Evolutionary conservation across 441 rosid genomes (phyloP), one percentile per base, ranked within the genome.

Genomic region (Capsella rubella): DNA sequence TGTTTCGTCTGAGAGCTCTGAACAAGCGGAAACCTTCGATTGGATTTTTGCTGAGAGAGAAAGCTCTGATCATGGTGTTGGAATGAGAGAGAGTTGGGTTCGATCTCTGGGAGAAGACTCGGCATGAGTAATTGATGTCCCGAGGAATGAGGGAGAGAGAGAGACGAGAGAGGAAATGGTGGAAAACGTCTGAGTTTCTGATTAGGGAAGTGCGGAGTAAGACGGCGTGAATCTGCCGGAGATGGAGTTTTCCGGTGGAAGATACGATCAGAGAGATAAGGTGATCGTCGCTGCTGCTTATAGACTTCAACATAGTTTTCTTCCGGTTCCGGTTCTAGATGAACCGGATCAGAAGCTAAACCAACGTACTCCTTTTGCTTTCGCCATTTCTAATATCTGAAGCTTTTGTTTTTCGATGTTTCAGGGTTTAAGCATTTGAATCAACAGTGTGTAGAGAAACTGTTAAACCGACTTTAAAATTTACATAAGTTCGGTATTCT

Each of bases 51-150:
- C 86, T 81, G 54, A 73, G 2, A 8, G 93, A 80, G 78, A 82
- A 89, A 34, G 90, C 96, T 82, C 85, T 85, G 52, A 93, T 88
- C 85, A 93, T 76, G 32, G 90, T 62, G 75, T 88, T 90, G 83
- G 77, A 88, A n/a, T 79, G 90, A 27, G 84, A 85, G 42, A 81
- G 55, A 15, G 78, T 80, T 32, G 90, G 89, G 79, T 81, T 74
- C 4, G 7, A 49, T 16, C 83, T 77, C 31, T 87, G 89, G 65
- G 82, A 78, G 82, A 90, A 82, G 56, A 90, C 76, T 1, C 65
- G 86, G 60, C 82, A 79, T 76, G 87, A 69, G 81, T 88, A 86
- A 27, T n/a, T 7, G 47, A 78, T 70, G 37, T 86, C 83, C 3
- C 65, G 80, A 54, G 76, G 46, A 8, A 40, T 6, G 3, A 86